Evolutionary conservation across 1,284 basidiomycete genomes (phyloP), one percentile per base, ranked within the genome.

Genomic region (Laetiporus sulphureus): DNA sequence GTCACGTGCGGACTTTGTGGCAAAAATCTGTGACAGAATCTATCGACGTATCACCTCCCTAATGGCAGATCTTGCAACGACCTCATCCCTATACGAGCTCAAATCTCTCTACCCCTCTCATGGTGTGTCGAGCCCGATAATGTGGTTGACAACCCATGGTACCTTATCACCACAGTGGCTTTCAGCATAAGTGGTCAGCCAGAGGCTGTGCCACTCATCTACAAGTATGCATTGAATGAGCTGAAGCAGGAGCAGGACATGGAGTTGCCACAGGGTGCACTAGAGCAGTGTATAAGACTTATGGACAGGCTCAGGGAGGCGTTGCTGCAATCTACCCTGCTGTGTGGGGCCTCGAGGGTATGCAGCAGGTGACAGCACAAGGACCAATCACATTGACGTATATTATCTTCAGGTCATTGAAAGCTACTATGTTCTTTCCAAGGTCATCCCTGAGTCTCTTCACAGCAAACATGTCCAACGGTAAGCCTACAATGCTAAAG

Each of bases 81-180:
- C 6, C 2, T 13, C 16, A 11, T 36, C 36, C 19, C 32, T 41
- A 23, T 4, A 35, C 5, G n/a, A 41, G 24, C 49, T 64, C 32
- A 59, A 60, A 37, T 43, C 50, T 8, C 24, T 57, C 20, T 62
- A 53, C 38, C 60, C 60, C 1, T 44, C 52, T 10, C 31, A 25
- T 23, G 42, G 44, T 4, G 36, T n/a, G n/a, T n/a, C n/a, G n/a
- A n/a, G n/a, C n/a, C n/a, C n/a, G n/a, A n/a, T n/a, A n/a, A n/a
- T n/a, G n/a, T n/a, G n/a, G n/a, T 55, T n/a, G 23, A 55, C 1
- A 75, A 68, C 44, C 71, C 76, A 4, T 81, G 78, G 78, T 75
- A 71, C 45, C 63, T 78, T 25, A 58, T 77, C 31, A 65, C 74
- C 2, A 68, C 71, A 12, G 71, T 77, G 24, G 64, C 72, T 1